Evolutionary conservation across 768 basidiomycete genomes (phyloP).

Genomic region (Rubroboletus satanas): DNA sequence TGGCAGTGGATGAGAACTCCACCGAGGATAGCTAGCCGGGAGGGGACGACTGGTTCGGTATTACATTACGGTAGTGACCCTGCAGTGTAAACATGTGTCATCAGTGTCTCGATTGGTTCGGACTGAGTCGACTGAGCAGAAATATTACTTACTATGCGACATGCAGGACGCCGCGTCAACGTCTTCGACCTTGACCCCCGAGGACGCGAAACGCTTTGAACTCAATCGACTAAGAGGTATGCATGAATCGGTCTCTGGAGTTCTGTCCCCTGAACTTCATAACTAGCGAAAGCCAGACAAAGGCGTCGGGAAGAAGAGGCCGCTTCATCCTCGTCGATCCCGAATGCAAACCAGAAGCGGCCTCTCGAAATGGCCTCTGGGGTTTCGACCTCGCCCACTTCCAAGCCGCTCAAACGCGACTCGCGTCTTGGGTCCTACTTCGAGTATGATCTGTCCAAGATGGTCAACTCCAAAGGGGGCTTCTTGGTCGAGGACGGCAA

Average conservation of each 20-base stretch:
- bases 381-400: conserved; percentile 59
- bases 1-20: conserved; percentile 22
- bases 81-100: conserved; percentile 16
- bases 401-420: conserved; percentile 60
- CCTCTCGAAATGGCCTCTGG: conserved; percentile 57
- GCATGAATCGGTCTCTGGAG: neutral
- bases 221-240: conserved; percentile 76
- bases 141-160: neutral
- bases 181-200: conserved; percentile 47
- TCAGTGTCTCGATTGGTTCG: neutral
- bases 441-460: conserved; percentile 95
- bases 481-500: conserved; percentile 90
- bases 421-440: conserved; percentile 87
- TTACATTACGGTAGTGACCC: neutral
- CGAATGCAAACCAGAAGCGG: conserved; percentile 74
- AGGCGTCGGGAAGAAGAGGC: conserved; percentile 58
- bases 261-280: neutral
- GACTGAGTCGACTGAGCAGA: neutral
- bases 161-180: conserved; percentile 10
- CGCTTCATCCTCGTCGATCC: conserved; percentile 41
- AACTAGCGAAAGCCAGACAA: conserved; percentile 70
- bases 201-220: conserved; percentile 69
- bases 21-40: conserved; percentile 7
- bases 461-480: conserved; percentile 95
- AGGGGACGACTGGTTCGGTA: neutral